Evolutionary conservation across 768 basidiomycete species (phyloP).

Genomic region (Podaxis sp.): DNA sequence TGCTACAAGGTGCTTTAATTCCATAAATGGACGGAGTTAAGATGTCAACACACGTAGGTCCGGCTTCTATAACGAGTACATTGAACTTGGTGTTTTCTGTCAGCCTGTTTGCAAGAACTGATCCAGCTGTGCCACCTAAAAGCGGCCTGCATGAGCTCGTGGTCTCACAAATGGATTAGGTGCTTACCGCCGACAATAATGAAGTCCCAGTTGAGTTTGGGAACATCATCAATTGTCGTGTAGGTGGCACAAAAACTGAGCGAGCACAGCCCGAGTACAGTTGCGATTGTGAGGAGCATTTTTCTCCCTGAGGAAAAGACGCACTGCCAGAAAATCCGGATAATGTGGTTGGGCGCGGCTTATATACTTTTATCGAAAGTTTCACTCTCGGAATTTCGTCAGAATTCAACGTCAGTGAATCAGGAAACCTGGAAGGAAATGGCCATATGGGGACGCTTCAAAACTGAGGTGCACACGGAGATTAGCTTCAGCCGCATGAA

Average conservation of each 20-base stretch:
- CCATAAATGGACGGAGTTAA: neutral
- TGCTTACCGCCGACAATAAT: constrained; percentile 24
- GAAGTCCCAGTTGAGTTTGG: constrained; percentile 14
- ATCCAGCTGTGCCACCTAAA: constrained; percentile 29
- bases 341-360: neutral
- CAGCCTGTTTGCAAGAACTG: constrained; percentile 29
- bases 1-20: neutral
- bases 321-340: neutral
- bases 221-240: constrained; percentile 2
- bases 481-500: no score
- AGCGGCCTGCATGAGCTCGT: neutral
- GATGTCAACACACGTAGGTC: constrained; percentile 17
- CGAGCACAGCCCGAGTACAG: neutral
- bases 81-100: constrained; percentile 19
- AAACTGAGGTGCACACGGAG: no score
- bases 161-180: neutral
- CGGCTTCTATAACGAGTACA: constrained; percentile 18
- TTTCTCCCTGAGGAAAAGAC: neutral
- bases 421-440: no score
- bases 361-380: neutral
- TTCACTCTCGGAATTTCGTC: neutral
- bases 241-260: constrained; percentile 4
- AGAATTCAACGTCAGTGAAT: no score
- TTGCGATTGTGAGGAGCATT: neutral
- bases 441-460: no score